phyloP scores from a whole-genome alignment of 2,329 filamentous ascomycete species.

The Cordyceps cateniannulata region DNA sequence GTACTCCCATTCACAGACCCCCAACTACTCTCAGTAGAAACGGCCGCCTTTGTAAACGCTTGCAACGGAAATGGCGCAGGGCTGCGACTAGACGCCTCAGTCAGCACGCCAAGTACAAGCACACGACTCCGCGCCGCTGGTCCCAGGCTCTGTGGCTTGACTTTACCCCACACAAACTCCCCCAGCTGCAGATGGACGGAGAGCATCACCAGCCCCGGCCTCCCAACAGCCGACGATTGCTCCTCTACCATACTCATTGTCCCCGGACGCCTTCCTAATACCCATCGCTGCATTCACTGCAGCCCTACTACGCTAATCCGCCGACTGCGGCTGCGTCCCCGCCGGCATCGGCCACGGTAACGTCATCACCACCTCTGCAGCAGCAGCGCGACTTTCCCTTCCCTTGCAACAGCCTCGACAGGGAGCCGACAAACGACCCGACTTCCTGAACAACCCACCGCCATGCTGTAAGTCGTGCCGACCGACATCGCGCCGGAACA shows the following conservation, averaged over 20 bases:
- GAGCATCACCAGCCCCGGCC: constrained; percentile 7
- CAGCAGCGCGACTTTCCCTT: constrained; percentile 5
- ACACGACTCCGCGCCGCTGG: background rate
- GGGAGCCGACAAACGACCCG: background rate
- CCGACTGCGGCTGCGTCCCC: background rate
- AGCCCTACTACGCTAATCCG: background rate
- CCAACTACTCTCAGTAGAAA: background rate
- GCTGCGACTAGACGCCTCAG: background rate
- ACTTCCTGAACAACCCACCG: background rate
- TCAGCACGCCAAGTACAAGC: constrained; percentile 1
- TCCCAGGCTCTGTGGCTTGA: constrained; percentile 9
- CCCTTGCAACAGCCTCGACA: background rate
- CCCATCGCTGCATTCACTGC: background rate
- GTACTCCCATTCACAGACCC: background rate
- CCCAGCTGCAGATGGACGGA: constrained; percentile 5
- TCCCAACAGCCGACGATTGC: constrained; percentile 2
- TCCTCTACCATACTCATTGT: background rate
- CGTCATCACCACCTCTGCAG: background rate
- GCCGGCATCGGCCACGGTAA: background rate
- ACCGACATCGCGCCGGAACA: background rate
- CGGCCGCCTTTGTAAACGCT: background rate
- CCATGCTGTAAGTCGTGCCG: constrained; percentile 5
- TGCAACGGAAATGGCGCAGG: background rate
- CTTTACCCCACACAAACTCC: constrained; percentile 8
- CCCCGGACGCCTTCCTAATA: background rate